These are phyloP conservation scores for Golubevia pallescens DNA, from an alignment of 1,284 basidiomycete species.

Conservation along the genomic window DNA sequence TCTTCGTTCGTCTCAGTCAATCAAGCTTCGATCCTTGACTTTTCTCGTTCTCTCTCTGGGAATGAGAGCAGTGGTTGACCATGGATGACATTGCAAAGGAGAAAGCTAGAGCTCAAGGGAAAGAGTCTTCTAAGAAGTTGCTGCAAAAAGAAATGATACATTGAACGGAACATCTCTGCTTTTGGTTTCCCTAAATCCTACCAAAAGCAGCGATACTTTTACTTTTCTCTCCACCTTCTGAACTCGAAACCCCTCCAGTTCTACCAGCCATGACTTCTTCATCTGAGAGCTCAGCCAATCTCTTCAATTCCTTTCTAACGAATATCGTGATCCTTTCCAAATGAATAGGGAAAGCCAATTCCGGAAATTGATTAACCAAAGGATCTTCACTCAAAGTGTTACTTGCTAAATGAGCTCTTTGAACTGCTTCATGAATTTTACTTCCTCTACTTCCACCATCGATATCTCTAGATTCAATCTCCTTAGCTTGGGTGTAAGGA, in stretches of 20 bases:
- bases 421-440: constrained; percentile 16
- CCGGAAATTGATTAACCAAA: constrained; percentile 70
- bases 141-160: too few relatives aligned
- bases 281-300: constrained; percentile 78
- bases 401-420: constrained; percentile 3
- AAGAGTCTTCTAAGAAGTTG: too few relatives aligned
- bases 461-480: constrained; percentile 19
- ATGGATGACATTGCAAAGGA: too few relatives aligned
- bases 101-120: too few relatives aligned
- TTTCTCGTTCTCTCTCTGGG: too few relatives aligned
- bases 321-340: constrained; percentile 80
- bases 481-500: constrained; percentile 22
- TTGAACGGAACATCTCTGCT: too few relatives aligned
- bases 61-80: too few relatives aligned
- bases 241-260: constrained; percentile 6
- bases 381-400: constrained; percentile 24
- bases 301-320: constrained; percentile 76
- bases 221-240: constrained; percentile 15
- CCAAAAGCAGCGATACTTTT: constrained; percentile 30
- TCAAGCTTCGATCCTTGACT: too few relatives aligned
- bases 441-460: constrained; percentile 10
- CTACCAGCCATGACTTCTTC: constrained; percentile 69
- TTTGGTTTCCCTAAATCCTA: too few relatives aligned
- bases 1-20: too few relatives aligned
- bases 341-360: constrained; percentile 66